Conservation (phyloP, 139 green algal species). For the Chlorella vulgaris region DNA sequence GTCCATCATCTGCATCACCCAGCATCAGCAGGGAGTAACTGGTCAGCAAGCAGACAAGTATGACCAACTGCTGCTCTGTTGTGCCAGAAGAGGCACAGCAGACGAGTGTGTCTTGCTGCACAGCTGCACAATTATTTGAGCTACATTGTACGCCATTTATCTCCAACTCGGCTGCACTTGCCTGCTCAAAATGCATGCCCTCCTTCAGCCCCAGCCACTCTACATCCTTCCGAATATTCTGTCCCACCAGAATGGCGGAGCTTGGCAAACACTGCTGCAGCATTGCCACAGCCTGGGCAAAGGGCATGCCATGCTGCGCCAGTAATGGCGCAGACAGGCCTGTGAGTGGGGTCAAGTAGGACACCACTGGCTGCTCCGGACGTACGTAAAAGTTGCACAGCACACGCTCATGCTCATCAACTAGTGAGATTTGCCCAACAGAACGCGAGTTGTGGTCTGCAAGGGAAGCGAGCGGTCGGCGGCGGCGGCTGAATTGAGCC, state of each 20-base stretch:
- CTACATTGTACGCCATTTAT: not conserved
- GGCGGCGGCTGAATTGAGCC: not conserved
- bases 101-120: no score
- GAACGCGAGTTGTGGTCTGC: slow-evolving; percentile 78
- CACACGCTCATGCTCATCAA: slow-evolving; percentile 79
- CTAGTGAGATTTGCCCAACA: slow-evolving; percentile 85
- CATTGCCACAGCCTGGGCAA: slow-evolving; percentile 64
- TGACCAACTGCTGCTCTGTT: no score
- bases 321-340: slow-evolving; percentile 67
- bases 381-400: slow-evolving; percentile 84
- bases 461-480: not conserved
- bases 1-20: slow-evolving; percentile 71
- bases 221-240: slow-evolving; percentile 90
- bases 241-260: slow-evolving; percentile 78
- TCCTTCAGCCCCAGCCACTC: slow-evolving; percentile 86
- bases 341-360: slow-evolving; percentile 87
- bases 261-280: slow-evolving; percentile 64
- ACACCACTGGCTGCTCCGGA: slow-evolving; percentile 69
- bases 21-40: no score
- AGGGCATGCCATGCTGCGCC: slow-evolving; percentile 65
- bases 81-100: no score
- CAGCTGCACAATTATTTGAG: no score
- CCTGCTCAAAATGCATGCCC: slow-evolving; percentile 73
- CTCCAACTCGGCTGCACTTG: not conserved
- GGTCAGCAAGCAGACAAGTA: no score